Conservation (phyloP, 2,329 filamentous ascomycete genomes). For the Diaporthe ampelina region DNA sequence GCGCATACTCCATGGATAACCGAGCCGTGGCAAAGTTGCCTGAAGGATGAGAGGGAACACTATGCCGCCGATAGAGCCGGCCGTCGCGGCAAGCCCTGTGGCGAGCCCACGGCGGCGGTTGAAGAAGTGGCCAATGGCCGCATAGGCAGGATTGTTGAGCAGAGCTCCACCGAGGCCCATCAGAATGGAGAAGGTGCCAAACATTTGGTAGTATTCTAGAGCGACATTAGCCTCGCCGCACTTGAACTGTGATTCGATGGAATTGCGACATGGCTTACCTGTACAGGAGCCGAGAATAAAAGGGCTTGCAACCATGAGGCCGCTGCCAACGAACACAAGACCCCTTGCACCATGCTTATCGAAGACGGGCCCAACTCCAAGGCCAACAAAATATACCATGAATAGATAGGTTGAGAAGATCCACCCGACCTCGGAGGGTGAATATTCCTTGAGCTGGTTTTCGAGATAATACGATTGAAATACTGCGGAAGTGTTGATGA, state of each 20-base stretch:
- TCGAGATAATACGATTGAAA: conserved; percentile 82
- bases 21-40: conserved; percentile 58
- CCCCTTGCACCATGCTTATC: conserved; percentile 79
- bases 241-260: not conserved
- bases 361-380: conserved; percentile 86
- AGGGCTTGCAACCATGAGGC: conserved; percentile 72
- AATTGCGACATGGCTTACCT: conserved; percentile 49
- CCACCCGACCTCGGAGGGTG: conserved; percentile 80
- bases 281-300: conserved; percentile 77
- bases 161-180: conserved; percentile 80
- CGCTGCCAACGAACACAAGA: conserved; percentile 74
- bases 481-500: conserved; percentile 81
- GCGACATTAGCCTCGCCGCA: conserved; percentile 21
- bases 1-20: conserved; percentile 63
- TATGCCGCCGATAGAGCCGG: conserved; percentile 77
- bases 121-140: conserved; percentile 86
- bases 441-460: conserved; percentile 77
- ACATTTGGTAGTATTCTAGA: conserved; percentile 81
- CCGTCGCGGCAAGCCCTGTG: conserved; percentile 81
- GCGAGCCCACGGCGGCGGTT: conserved; percentile 78
- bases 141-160: conserved; percentile 82
- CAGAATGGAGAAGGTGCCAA: conserved; percentile 80
- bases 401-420: conserved; percentile 87
- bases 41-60: conserved; percentile 67
- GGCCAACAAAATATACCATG: conserved; percentile 83